Conservation (phyloP, 2,329 filamentous ascomycete species). For the Fusarium pseudograminearum region DNA sequence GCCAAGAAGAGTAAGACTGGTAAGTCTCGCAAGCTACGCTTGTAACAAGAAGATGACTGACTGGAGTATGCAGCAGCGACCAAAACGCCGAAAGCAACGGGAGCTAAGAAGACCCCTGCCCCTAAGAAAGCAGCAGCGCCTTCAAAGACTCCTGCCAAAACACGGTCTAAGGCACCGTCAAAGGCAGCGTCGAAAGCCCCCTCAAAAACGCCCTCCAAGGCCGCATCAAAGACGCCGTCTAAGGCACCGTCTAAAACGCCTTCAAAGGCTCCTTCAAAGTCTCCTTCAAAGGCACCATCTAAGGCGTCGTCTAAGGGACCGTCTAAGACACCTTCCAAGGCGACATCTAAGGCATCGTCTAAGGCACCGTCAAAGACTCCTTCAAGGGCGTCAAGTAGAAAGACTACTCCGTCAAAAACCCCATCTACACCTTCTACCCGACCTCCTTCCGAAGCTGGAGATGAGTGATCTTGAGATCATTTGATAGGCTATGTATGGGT, state of each 20-base stretch:
- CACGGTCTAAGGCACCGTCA: neutral
- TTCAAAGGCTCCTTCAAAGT: neutral
- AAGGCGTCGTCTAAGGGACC: neutral
- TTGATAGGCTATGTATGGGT: neutral
- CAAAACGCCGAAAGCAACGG: conserved; percentile 14
- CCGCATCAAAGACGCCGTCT: neutral
- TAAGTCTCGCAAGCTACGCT: neutral
- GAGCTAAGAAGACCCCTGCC: conserved; percentile 5
- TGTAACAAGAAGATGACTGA: neutral
- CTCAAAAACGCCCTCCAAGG: neutral
- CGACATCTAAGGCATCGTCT: neutral
- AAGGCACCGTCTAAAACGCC: neutral
- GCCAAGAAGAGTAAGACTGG: conserved; percentile 15
- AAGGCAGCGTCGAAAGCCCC: neutral
- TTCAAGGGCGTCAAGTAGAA: neutral
- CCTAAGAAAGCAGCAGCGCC: neutral
- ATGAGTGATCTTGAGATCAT: neutral
- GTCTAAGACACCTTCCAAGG: neutral
- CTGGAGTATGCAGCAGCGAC: neutral
- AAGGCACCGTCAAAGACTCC: neutral
- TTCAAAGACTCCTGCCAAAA: neutral
- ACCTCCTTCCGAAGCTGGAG: neutral
- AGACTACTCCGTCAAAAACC: neutral
- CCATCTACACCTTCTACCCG: neutral
- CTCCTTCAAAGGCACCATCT: neutral